These are phyloP conservation scores for Escovopsis sp. DNA, from an alignment of 2,329 filamentous ascomycete genomes.

Conservation along the genomic window DNA sequence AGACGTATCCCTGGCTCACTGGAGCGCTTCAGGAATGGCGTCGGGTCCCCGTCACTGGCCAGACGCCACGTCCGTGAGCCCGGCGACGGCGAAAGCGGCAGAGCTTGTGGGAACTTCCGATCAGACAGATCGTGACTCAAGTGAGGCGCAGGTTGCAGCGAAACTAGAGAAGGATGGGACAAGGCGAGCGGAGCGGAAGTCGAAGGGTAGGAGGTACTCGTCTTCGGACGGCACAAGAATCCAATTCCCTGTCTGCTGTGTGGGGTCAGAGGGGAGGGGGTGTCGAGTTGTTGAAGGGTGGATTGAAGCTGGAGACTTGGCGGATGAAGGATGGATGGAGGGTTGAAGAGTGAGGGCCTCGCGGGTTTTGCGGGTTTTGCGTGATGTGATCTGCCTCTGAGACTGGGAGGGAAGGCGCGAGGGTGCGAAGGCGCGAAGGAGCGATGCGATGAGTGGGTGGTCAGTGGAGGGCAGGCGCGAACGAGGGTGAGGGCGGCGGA, in stretches of 20 bases:
- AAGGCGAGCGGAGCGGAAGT: neutral
- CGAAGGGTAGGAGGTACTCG: too few relatives aligned
- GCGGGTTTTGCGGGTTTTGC: too few relatives aligned
- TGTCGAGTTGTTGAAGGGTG: too few relatives aligned
- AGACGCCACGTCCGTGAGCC: slow-evolving; percentile 17
- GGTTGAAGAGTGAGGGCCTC: too few relatives aligned
- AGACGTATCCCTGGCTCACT: neutral
- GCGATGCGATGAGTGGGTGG: neutral
- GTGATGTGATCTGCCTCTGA: too few relatives aligned
- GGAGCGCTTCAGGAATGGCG: slow-evolving; percentile 9
- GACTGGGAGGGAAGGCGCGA: too few relatives aligned
- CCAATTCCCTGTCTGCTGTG: too few relatives aligned
- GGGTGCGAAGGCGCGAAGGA: neutral
- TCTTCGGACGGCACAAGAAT: too few relatives aligned
- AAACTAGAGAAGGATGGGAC: neutral
- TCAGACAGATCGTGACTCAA: neutral
- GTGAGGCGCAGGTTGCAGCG: neutral
- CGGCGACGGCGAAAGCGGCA: slow-evolving; percentile 2
- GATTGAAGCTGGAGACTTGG: too few relatives aligned
- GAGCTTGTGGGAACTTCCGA: neutral
- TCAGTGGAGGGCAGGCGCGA: neutral
- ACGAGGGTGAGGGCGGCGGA: slow-evolving; percentile 1
- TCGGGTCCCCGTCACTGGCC: slow-evolving; percentile 15
- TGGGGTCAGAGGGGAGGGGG: too few relatives aligned
- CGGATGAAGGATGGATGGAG: too few relatives aligned